Conservation (phyloP, 1,284 basidiomycete species). For the Rhodotorula sp. region DNA sequence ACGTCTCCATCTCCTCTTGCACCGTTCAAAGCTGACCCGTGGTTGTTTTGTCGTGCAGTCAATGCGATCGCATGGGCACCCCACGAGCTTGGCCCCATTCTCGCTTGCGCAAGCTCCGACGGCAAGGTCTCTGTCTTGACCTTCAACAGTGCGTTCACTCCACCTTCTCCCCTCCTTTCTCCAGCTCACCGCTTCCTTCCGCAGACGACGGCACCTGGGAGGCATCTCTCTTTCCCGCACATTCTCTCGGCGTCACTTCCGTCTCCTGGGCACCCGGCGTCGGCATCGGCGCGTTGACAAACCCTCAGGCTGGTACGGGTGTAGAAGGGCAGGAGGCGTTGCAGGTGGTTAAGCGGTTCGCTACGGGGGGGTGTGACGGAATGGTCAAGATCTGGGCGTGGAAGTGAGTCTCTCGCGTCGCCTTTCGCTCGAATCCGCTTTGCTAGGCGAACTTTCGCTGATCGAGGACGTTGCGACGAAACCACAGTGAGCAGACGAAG, state of each 20-base stretch:
- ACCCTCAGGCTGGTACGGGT: constrained; percentile 8
- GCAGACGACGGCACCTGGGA: constrained; percentile 94
- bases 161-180: not conserved
- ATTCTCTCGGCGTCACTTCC: constrained; percentile 94
- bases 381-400: constrained; percentile 93
- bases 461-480: not conserved
- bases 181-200: not conserved
- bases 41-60: constrained; percentile 55
- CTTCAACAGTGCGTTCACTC: constrained; percentile 78
- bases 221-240: constrained; percentile 90
- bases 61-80: constrained; percentile 99
- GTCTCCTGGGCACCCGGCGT: constrained; percentile 97
- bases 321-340: constrained; percentile 22
- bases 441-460: not conserved
- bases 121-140: constrained; percentile 95
- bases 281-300: constrained; percentile 27
- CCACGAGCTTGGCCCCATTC: constrained; percentile 91
- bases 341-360: constrained; percentile 69
- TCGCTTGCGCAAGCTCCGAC: constrained; percentile 97
- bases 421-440: no score
- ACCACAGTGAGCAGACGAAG: constrained; percentile 46
- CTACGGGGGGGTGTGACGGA: constrained; percentile 93
- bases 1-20: not conserved
- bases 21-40: not conserved
- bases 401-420: constrained; percentile 45